Percentiles rank a stretch among this genome's conserved stretches.
Evolutionary conservation across 2,329 filamentous ascomycete genomes (phyloP).

Genomic region (Periconia sp.): DNA sequence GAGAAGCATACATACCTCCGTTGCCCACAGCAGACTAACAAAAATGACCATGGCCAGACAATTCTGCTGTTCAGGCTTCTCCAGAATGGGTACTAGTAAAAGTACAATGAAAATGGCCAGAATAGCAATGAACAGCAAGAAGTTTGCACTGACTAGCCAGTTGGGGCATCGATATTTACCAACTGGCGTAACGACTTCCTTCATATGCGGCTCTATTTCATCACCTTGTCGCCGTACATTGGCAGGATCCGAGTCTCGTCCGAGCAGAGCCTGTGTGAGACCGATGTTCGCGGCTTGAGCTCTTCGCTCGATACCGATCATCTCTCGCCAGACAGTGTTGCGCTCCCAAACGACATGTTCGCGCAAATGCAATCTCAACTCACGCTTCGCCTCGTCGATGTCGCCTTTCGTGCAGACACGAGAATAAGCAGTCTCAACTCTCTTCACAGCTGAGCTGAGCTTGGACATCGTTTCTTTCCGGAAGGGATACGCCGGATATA

Average conservation of each 20-base stretch:
- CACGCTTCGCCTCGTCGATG: constrained; percentile 72
- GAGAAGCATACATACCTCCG: constrained; percentile 63
- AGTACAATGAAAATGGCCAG: constrained; percentile 73
- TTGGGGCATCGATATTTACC: constrained; percentile 73
- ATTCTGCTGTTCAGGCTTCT: constrained; percentile 88
- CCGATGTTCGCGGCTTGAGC: constrained; percentile 93
- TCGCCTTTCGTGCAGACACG: constrained; percentile 83
- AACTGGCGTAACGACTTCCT: constrained; percentile 75
- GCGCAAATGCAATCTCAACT: constrained; percentile 84
- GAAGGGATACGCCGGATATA: constrained; percentile 83
- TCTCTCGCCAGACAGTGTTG: constrained; percentile 98
- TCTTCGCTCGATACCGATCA: constrained; percentile 96
- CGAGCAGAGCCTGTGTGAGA: constrained; percentile 73
- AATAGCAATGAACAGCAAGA: constrained; percentile 73
- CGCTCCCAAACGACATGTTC: constrained; percentile 99
- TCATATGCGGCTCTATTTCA: constrained; percentile 66
- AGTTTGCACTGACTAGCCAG: constrained; percentile 82
- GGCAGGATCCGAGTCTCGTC: constrained; percentile 67
- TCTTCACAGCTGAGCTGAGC: constrained; percentile 70
- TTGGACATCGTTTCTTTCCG: constrained; percentile 68
- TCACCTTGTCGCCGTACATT: constrained; percentile 82
- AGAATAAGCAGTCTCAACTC: constrained; percentile 79
- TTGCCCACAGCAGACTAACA: constrained; percentile 93
- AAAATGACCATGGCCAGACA: constrained; percentile 92
- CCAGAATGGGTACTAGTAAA: constrained; percentile 78